phyloP scores from a whole-genome alignment of 331 rosid genomes.

The Phaseolus coccineus region DNA sequence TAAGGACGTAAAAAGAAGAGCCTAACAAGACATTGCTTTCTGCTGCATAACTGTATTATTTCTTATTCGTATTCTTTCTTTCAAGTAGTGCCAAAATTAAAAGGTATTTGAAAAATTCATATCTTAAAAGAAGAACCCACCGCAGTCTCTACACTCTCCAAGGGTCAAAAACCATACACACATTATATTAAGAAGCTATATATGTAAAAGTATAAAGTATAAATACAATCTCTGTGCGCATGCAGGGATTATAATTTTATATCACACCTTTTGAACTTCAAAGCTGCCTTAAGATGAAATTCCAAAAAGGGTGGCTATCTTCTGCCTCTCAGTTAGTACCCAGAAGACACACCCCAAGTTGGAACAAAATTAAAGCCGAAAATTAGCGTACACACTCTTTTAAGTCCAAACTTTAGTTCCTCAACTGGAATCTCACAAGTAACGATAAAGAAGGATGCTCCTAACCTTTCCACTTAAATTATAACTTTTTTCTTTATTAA shows the following conservation, averaged over 20 bases:
- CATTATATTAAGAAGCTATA: slow-evolving; percentile 9
- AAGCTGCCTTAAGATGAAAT: slow-evolving; percentile 24
- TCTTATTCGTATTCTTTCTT: slow-evolving; percentile 4
- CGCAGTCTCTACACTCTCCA: slow-evolving; percentile 45
- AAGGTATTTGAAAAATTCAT: slow-evolving; percentile 38
- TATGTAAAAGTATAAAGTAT: slow-evolving; percentile 19
- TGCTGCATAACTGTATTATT: slow-evolving; percentile 21
- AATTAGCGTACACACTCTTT: slow-evolving; percentile 37
- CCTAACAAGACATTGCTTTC: slow-evolving; percentile 44
- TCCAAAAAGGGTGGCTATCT: slow-evolving; percentile 41
- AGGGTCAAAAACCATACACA: slow-evolving; percentile 40
- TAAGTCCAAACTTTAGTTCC: slow-evolving; percentile 11
- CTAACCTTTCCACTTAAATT: slow-evolving; percentile 40
- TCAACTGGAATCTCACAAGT: slow-evolving; percentile 55
- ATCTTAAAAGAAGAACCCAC: slow-evolving; percentile 82
- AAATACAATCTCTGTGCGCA: slow-evolving; percentile 50
- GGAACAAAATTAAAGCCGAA: slow-evolving; percentile 21
- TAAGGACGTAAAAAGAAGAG: slow-evolving; percentile 59
- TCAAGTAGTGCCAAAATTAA: slow-evolving; percentile 50
- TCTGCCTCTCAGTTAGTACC: slow-evolving; percentile 34
- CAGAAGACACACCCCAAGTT: slow-evolving; percentile 18
- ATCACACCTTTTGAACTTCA: slow-evolving; percentile 40
- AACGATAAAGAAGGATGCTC: slow-evolving; percentile 47
- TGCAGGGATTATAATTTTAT: slow-evolving; percentile 49
- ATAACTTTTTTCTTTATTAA: neutral